Evolutionary conservation across 768 basidiomycete species (phyloP), one percentile per base, ranked within the genome.

Genomic region (Boletellus ananas): DNA sequence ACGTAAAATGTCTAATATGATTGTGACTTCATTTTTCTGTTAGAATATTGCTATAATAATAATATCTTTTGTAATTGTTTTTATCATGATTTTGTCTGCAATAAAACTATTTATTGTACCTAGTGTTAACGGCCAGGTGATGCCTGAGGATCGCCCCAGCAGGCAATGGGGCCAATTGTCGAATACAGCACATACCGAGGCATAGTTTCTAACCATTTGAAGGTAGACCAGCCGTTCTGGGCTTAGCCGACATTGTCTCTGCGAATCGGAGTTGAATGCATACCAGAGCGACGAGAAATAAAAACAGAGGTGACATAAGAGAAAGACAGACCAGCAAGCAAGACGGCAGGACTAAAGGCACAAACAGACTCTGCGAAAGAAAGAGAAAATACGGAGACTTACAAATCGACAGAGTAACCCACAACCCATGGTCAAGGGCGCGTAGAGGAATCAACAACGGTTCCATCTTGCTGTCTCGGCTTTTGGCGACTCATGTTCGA

Each of bases 221-320:
- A 85, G 69, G 16, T 79, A 73, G 64, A 90, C 90, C 72, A 90
- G n/a, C 85, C 87, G 35, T 16, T 10, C 23, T 34, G 25, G 18
- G 1, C 20, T 69, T 8, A 69, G 49, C 33, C 23, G 3, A 39
- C 8, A 21, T 39, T 31, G 27, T n/a, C 37, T 29, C 10, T 7
- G 10, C 37, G 33, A 17, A 31, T 17, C 18, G 25, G 10, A 16
- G 11, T 14, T 13, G 16, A 34, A 45, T 18, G n/a, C 64, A 7
- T 58, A 87, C 87, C 62, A 90, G 62, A 4, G 85, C 79, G 5
- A 93, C 78, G 51, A 84, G 90, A 59, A 87, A 78, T 3, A 93
- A 69, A 66, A 90, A 83, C n/a, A 90, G 91, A 0, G 76, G 57
- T 1, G 85, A 80, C 13, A 64, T 75, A 7, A 90, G 16, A 54